Percentiles rank a stretch among this genome's conserved stretches.
phyloP scores from a whole-genome alignment of 495 filamentous ascomycete genomes.

The Penicillium pulvis region DNA sequence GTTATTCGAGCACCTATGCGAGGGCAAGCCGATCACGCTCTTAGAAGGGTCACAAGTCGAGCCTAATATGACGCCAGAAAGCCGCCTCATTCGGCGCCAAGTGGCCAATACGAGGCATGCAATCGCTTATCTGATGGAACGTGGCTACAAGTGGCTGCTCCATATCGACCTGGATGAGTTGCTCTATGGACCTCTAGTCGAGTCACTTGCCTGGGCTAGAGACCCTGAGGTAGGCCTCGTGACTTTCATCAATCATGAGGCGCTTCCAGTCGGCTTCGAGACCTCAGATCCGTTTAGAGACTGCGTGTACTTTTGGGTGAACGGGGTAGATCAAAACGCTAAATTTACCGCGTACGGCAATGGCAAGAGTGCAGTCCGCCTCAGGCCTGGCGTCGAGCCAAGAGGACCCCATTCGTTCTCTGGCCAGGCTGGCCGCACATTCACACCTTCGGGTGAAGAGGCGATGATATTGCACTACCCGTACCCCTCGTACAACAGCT shows the following conservation, averaged over 20 bases:
- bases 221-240: conserved; percentile 5
- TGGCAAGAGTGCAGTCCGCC: conserved; percentile 11
- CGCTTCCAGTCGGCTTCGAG: conserved; percentile 7
- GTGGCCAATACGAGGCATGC: conserved; percentile 10
- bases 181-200: conserved; percentile 3
- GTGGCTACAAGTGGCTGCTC: conserved; percentile 6
- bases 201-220: conserved; percentile 3
- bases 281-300: conserved; percentile 5
- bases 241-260: conserved; percentile 8
- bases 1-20: conserved; percentile 1
- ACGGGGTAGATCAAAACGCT: conserved; percentile 7
- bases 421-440: background rate
- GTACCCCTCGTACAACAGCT: conserved; percentile 9
- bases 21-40: conserved; percentile 1
- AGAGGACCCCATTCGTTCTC: conserved; percentile 7
- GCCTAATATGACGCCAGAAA: conserved; percentile 8
- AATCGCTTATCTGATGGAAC: conserved; percentile 7
- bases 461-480: conserved; percentile 8
- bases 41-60: conserved; percentile 5
- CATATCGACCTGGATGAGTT: conserved; percentile 10
- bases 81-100: conserved; percentile 7
- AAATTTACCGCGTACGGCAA: conserved; percentile 7
- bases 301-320: conserved; percentile 8
- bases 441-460: background rate
- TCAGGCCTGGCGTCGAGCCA: conserved; percentile 5